These are phyloP conservation scores for Sugiyamaella floridensis DNA, from an alignment of 805 yeast genomes.

Conservation along the genomic window DNA sequence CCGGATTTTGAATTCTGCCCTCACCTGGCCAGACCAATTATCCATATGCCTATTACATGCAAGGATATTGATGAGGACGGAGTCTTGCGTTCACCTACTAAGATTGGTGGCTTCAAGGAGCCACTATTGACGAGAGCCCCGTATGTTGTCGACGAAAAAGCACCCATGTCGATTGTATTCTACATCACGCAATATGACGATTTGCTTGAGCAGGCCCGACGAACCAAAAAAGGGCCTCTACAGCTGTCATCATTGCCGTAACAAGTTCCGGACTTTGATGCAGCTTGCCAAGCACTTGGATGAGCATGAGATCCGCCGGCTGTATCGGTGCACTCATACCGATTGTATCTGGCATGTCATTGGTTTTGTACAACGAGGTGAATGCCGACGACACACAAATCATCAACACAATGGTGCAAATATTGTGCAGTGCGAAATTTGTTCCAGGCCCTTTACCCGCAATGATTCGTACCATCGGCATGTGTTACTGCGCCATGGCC, in stretches of 20 bases:
- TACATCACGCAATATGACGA: too few relatives aligned
- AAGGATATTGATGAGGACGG: too few relatives aligned
- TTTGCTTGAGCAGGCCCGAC: neutral
- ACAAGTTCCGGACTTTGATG: constrained; percentile 27
- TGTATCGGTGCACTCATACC: constrained; percentile 30
- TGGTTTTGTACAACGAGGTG: constrained; percentile 35
- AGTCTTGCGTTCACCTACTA: too few relatives aligned
- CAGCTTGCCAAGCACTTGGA: constrained; percentile 36
- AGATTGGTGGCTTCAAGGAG: too few relatives aligned
- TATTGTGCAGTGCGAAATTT: constrained; percentile 19
- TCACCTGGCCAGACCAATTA: too few relatives aligned
- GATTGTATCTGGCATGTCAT: constrained; percentile 39
- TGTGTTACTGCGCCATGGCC: constrained; percentile 28
- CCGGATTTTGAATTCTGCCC: too few relatives aligned
- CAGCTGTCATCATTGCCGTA: constrained; percentile 35
- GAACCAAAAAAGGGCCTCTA: constrained; percentile 33
- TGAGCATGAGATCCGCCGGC: constrained; percentile 28
- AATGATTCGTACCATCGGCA: constrained; percentile 34
- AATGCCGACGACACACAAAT: constrained; percentile 32
- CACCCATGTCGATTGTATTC: too few relatives aligned
- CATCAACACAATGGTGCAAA: constrained; percentile 22
- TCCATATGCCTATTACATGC: too few relatives aligned
- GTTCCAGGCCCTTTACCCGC: constrained; percentile 25
- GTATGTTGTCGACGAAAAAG: too few relatives aligned
- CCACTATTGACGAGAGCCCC: too few relatives aligned